These are phyloP conservation scores for Russula emetica DNA, from an alignment of 768 basidiomycete genomes.

Conservation along the genomic window DNA sequence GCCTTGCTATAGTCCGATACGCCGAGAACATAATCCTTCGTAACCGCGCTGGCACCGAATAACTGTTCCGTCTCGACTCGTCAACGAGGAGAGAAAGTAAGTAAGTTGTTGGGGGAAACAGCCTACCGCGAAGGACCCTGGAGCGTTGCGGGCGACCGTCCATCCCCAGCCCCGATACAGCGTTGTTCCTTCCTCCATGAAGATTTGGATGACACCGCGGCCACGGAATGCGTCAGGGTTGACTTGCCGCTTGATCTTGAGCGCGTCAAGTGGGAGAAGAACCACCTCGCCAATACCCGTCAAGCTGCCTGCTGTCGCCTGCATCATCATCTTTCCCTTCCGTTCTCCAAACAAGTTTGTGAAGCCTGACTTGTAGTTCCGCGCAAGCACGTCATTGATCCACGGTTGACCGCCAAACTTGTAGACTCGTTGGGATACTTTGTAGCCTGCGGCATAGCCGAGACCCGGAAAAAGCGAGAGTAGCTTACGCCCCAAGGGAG, in stretches of 20 bases:
- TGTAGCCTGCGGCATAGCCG: constrained; percentile 98
- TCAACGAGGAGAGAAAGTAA: not conserved
- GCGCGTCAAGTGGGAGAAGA: constrained; percentile 90
- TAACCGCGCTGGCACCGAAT: constrained; percentile 92
- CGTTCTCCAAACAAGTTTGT: constrained; percentile 86
- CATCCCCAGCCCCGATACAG: constrained; percentile 98
- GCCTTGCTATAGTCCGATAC: constrained; percentile 88
- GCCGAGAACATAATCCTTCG: constrained; percentile 90
- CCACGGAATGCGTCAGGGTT: constrained; percentile 98
- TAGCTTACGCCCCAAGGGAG: constrained; percentile 62
- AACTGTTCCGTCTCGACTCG: constrained; percentile 48
- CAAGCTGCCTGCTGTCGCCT: constrained; percentile 82
- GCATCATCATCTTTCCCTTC: constrained; percentile 93
- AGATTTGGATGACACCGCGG: constrained; percentile 82
- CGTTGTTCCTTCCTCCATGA: constrained; percentile 85
- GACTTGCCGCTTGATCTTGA: constrained; percentile 98
- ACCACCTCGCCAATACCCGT: constrained; percentile 94
- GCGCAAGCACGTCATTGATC: constrained; percentile 88
- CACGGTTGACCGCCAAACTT: constrained; percentile 99
- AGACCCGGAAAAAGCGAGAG: constrained; percentile 96
- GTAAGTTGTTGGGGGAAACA: not conserved
- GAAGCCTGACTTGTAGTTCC: constrained; percentile 77
- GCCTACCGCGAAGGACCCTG: constrained; percentile 89
- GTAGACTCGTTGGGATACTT: constrained; percentile 88
- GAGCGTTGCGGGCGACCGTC: constrained; percentile 97